These are phyloP conservation scores for Suillus ampliporus DNA, from an alignment of 768 basidiomycete genomes.

Conservation along the genomic window DNA sequence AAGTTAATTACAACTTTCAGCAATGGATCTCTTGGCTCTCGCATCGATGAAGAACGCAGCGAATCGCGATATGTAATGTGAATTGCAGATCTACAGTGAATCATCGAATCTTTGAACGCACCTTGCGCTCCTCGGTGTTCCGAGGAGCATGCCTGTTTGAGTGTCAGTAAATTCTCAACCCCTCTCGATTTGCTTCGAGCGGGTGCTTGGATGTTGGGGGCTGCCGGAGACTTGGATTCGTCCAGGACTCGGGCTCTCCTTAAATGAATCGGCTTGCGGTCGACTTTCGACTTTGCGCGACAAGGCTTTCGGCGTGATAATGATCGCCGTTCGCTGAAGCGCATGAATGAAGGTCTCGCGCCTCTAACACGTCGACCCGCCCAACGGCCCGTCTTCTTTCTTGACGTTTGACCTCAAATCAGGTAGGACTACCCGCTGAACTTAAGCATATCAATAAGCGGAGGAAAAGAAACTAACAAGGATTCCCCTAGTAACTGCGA, in stretches of 20 bases:
- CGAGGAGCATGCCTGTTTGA: slow-evolving; percentile 78
- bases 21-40: slow-evolving; percentile 80
- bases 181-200: slow-evolving; percentile 27
- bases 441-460: slow-evolving; percentile 91
- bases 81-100: slow-evolving; percentile 82
- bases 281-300: neutral
- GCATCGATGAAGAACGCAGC: slow-evolving; percentile 84
- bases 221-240: slow-evolving; percentile 34
- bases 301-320: slow-evolving; percentile 52
- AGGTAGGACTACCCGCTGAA: slow-evolving; percentile 85
- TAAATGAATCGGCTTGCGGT: slow-evolving; percentile 25
- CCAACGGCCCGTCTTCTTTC: slow-evolving; percentile 9
- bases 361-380: neutral
- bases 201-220: slow-evolving; percentile 49
- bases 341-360: neutral
- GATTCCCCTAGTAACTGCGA: slow-evolving; percentile 89
- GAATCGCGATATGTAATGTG: slow-evolving; percentile 84
- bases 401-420: slow-evolving; percentile 70
- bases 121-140: slow-evolving; percentile 79
- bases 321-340: slow-evolving; percentile 41
- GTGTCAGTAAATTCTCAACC: slow-evolving; percentile 68
- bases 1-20: slow-evolving; percentile 49
- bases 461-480: slow-evolving; percentile 93
- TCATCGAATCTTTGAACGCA: slow-evolving; percentile 87
- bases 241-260: slow-evolving; percentile 2